phyloP scores from a whole-genome alignment of 176 grass and related monocot species.

The Triticum urartu region DNA sequence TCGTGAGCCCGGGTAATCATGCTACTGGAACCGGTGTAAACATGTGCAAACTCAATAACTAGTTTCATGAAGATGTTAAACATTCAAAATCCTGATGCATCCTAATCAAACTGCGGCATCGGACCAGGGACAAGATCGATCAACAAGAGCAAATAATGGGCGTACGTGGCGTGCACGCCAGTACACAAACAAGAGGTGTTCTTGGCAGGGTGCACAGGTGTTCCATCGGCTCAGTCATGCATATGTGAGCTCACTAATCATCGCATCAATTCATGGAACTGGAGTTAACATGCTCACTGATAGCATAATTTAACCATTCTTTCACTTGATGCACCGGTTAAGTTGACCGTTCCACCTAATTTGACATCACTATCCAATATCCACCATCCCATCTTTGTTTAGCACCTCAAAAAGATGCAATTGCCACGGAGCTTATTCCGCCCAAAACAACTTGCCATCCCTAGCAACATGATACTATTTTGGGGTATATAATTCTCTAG shows the following conservation, averaged over 20 bases:
- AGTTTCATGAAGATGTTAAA: background rate
- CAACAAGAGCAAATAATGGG: background rate
- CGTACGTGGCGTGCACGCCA: background rate
- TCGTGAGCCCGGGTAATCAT: conserved; percentile 10
- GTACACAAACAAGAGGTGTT: background rate
- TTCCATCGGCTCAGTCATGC: background rate
- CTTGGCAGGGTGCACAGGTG: background rate
- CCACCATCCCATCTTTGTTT: background rate
- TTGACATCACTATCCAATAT: background rate
- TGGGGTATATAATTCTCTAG: background rate
- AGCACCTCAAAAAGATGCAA: background rate
- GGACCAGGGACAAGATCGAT: background rate
- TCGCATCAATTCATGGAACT: background rate
- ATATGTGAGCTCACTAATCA: background rate
- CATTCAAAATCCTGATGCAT: background rate
- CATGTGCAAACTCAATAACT: too few species aligned
- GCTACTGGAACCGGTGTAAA: too few species aligned
- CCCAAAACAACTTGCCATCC: background rate
- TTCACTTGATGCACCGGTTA: conserved; percentile 1
- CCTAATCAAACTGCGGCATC: background rate
- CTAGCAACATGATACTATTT: background rate
- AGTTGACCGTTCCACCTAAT: background rate
- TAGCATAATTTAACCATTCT: background rate
- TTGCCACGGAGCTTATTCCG: background rate
- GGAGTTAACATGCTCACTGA: background rate